A percentile compares a stretch with the other conserved stretches of the same genome.
Conservation (phyloP, 345 rosid genomes). For the Moricandia arvensis region DNA sequence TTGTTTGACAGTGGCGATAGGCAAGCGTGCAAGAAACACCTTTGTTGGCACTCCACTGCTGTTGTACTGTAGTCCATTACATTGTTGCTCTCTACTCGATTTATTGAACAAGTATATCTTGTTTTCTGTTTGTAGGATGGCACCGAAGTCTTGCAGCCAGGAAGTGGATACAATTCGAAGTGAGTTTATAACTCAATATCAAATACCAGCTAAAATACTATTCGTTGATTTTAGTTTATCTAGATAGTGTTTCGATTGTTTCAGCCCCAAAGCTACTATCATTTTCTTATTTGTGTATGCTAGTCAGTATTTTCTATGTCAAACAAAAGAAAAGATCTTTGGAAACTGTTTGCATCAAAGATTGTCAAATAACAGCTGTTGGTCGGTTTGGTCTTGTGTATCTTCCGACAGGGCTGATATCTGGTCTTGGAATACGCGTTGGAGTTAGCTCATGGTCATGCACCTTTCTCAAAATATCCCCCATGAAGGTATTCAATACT, state of each 20-base stretch:
- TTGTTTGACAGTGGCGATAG: slow-evolving; percentile 95
- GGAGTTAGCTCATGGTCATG: slow-evolving; percentile 98
- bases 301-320: neutral
- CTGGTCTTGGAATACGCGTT: slow-evolving; percentile 95
- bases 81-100: neutral
- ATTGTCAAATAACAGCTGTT: slow-evolving; percentile 18
- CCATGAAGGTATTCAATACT: slow-evolving; percentile 75
- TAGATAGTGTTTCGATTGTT: slow-evolving; percentile 2
- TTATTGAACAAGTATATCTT: neutral
- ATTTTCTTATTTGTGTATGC: neutral
- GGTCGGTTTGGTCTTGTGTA: slow-evolving; percentile 34
- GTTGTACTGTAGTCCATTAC: slow-evolving; percentile 43
- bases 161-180: slow-evolving; percentile 96
- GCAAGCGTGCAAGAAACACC: slow-evolving; percentile 92
- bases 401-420: slow-evolving; percentile 79
- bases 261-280: neutral
- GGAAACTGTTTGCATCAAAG: slow-evolving; percentile 20
- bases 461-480: slow-evolving; percentile 99
- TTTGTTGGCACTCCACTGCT: slow-evolving; percentile 99
- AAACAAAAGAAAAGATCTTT: neutral
- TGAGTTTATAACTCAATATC: slow-evolving; percentile 36
- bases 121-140: slow-evolving; percentile 72
- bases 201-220: neutral
- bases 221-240: slow-evolving; percentile 1
- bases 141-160: slow-evolving; percentile 97